Base-by-base conservation (phyloP, 2,329 filamentous ascomycete species). In the Neonectria faginata region DNA sequence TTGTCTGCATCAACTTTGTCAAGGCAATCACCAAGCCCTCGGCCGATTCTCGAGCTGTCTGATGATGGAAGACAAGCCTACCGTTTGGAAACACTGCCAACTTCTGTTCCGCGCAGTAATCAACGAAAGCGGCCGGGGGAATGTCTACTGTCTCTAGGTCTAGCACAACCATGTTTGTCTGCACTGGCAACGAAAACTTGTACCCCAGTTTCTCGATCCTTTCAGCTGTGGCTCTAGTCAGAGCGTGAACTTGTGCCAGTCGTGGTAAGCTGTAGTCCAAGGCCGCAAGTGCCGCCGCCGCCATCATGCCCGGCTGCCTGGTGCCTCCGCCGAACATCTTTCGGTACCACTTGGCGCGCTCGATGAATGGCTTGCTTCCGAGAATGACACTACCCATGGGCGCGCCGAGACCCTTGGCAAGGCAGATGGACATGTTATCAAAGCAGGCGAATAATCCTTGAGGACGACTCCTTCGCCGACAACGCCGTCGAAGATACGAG, bases 371-470 rank as follows among this genome's bases (percentile, higher is more conserved):
- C 11, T 65, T 67, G 25, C 64, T 73, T 5, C 88, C 87, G 3
- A 92, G 85, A 16, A 94, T 80, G 27, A 94, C 89, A 69, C 88
- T 90, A 2, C 92, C 92, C 65, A 94, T 89, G 0, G 92, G 92
- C 1, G 92, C 92, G 3, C 92, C 92, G 0, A 95, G 83, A 0
- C 91, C 92, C 76, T 95, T 95, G 25, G 88, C 89, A 73, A 95
- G 92, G 76, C 91, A 94, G 31, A 95, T 81, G 66, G 86, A 91
- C 14, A 22, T 84, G 62, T 86, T 92, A 74, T 95, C 91, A 71
- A 92, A 91, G 62, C 88, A 84, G 11, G 80, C 58, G 87, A 86
- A 74, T 87, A 93, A 0, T 91, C 91, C 11, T 85, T 80, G 12
- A 94, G 78, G 7, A 82, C 84, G 0, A 88, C 90, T 0, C 88